phyloP scores from a whole-genome alignment of 768 basidiomycete species.

The Amanita fuliginea region DNA sequence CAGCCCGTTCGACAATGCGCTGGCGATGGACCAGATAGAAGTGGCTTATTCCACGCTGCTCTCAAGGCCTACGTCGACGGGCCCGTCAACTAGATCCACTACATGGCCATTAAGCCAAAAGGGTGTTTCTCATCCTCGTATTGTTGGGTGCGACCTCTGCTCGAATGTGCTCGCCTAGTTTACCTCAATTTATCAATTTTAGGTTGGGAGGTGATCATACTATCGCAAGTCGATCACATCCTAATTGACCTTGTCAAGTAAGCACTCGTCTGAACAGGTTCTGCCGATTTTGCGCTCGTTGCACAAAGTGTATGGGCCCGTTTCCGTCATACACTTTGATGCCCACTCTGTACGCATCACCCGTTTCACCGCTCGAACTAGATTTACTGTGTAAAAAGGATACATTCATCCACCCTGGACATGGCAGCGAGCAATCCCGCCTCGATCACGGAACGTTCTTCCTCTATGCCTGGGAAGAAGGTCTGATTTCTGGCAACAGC shows the following conservation, averaged over 20 bases:
- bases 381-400: constrained; percentile 37
- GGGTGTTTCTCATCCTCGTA: too few species aligned
- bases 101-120: too few species aligned
- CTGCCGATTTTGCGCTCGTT: constrained; percentile 59
- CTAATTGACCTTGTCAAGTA: too few species aligned
- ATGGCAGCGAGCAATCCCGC: constrained; percentile 31
- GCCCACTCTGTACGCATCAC: too few species aligned
- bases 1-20: constrained; percentile 69
- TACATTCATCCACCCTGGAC: constrained; percentile 36
- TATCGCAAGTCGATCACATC: too few species aligned
- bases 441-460: constrained; percentile 77
- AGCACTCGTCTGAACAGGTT: constrained; percentile 12
- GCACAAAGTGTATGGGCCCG: constrained; percentile 66
- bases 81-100: constrained; percentile 24
- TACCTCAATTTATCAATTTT: too few species aligned
- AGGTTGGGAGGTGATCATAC: too few species aligned
- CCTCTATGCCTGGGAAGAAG: constrained; percentile 63
- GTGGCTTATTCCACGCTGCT: constrained; percentile 37
- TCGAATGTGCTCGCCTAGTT: constrained; percentile 29
- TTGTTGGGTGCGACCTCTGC: constrained; percentile 14
- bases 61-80: constrained; percentile 9
- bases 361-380: constrained; percentile 55
- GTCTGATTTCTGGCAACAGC: constrained; percentile 52
- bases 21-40: constrained; percentile 82
- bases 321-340: too few species aligned